Evolutionary conservation across 1,284 basidiomycete species (phyloP).

Genomic region (Neotropicomus parvogracilis): DNA sequence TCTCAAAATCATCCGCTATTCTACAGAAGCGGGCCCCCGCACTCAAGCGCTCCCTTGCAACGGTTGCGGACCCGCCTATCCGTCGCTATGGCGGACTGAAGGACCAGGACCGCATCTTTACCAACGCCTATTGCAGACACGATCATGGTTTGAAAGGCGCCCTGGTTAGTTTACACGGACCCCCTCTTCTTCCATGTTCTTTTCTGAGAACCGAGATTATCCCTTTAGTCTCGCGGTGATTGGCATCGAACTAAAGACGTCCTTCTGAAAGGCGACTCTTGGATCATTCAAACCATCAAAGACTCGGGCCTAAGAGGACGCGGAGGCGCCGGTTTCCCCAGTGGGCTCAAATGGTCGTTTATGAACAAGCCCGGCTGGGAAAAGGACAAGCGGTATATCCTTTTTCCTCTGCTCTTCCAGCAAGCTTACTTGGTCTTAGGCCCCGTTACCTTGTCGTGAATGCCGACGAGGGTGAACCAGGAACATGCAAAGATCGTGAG

Average conservation of each 20-base stretch:
- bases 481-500: slow-evolving; percentile 98
- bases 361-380: slow-evolving; percentile 99
- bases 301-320: slow-evolving; percentile 94
- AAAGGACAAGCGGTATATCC: slow-evolving; percentile 76
- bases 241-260: slow-evolving; percentile 99
- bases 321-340: slow-evolving; percentile 96
- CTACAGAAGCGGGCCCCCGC: slow-evolving; percentile 21
- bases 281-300: slow-evolving; percentile 96
- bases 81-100: slow-evolving; percentile 86
- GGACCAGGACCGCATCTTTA: slow-evolving; percentile 93
- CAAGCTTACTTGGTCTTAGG: slow-evolving; percentile 35
- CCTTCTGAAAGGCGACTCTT: slow-evolving; percentile 90
- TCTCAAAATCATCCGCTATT: slow-evolving; percentile 27
- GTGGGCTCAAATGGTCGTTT: slow-evolving; percentile 97
- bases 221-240: slow-evolving; percentile 78
- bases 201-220: neutral
- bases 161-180: slow-evolving; percentile 44
- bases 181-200: neutral
- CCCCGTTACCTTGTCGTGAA: slow-evolving; percentile 97
- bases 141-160: slow-evolving; percentile 91
- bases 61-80: slow-evolving; percentile 78
- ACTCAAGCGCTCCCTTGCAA: slow-evolving; percentile 59
- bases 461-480: slow-evolving; percentile 98
- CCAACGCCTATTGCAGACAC: slow-evolving; percentile 80
- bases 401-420: neutral